phyloP scores from a whole-genome alignment of 2,329 filamentous ascomycete species.

The Fusarium sp. region DNA sequence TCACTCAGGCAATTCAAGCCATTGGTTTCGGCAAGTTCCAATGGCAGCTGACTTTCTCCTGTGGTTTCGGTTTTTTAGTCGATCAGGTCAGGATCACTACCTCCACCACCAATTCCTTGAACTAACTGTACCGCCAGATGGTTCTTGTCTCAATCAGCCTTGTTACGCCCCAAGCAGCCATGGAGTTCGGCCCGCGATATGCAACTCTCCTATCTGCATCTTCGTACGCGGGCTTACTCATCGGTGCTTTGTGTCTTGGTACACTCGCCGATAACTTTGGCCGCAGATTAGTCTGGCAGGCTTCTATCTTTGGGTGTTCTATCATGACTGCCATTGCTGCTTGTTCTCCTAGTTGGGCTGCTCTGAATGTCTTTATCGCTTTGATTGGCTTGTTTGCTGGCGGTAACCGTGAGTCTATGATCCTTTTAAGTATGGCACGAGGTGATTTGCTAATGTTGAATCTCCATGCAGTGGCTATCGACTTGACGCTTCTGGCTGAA shows the following conservation, averaged over 20 bases:
- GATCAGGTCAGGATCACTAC: background rate
- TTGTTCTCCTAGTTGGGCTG: background rate
- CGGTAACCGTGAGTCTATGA: background rate
- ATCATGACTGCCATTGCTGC: background rate
- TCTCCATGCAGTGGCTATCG: background rate
- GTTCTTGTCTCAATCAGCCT: background rate
- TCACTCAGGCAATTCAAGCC: background rate
- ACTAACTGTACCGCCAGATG: background rate
- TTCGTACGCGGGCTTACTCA: background rate
- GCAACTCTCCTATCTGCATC: background rate
- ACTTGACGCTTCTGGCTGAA: background rate
- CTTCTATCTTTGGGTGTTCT: background rate
- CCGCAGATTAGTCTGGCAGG: background rate
- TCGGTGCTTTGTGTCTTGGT: background rate
- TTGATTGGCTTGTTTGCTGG: background rate
- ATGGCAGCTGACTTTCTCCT: background rate
- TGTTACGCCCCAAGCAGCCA: background rate
- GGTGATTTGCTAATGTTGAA: background rate
- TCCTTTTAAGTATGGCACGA: fast-evolving
- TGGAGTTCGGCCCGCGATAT: background rate
- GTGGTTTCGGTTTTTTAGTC: background rate
- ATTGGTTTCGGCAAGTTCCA: background rate
- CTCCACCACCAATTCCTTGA: fast-evolving
- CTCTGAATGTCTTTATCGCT: background rate
- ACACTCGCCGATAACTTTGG: background rate